Base-by-base conservation (phyloP, 768 basidiomycete genomes). In the Auriscalpium vulgare region DNA sequence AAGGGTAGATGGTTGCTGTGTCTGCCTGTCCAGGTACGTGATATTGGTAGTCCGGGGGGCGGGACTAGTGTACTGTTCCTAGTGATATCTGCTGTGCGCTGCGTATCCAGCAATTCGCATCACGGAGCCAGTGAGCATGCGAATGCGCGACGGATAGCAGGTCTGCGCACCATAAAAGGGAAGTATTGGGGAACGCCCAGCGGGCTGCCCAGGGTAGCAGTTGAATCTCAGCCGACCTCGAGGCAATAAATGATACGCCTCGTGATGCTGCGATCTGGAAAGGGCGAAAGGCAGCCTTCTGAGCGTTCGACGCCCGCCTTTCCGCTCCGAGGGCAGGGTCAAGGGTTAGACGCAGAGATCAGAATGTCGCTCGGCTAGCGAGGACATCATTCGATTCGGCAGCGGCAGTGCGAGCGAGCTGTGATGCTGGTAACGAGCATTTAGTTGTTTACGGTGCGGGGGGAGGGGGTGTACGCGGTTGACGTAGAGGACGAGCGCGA, bases 211-310 rank as follows among this genome's bases (percentile, higher is more conserved):
- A 17, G 50, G 37, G 35, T 17, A 40, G 52, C 34, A 23, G 37
- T 53, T 53, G 40, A 21, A 53, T 53, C 51, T 34, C 51, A 53
- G 52, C 52, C 29, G 13, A 45, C 52, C 52, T 53, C 52, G 52
- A 53, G 52, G 52, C 52, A 17, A 14, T 8, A 9, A 11, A 14
- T 29, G 52, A 21, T 29, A 16, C 10, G 13, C 44, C 51, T 21
- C 52, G 52, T 53, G 52, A 53, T 53, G 52, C 5, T 34, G 35
- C 21, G 14, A 37, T 19, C 10, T 38, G 16, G 21, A 23, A 16
- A 13, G 29, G 29, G 47, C 17, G 6, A 4, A 19, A 21, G 19
- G 13, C 13, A 11, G n/a, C 13, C n/a, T 48, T 37, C 50, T 38
- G 37, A 14, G 17, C 19, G 35, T 37, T 23, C 36, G 14, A n/a